A percentile compares a stretch with the other conserved stretches of the same genome.
phyloP scores from a whole-genome alignment of 768 basidiomycete genomes.

The Termitomyces sp. region DNA sequence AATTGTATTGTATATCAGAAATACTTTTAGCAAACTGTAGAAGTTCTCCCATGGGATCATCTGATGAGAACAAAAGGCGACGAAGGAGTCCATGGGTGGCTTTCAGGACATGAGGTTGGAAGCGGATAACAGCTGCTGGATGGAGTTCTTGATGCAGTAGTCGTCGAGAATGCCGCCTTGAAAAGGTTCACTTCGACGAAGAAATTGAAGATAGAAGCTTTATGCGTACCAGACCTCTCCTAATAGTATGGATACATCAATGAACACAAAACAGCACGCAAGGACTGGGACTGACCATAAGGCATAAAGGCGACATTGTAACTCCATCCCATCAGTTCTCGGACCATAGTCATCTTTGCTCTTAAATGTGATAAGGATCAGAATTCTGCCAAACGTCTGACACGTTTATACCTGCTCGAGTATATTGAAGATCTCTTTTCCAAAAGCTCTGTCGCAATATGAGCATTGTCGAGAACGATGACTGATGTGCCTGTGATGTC shows the following conservation, averaged over 20 bases:
- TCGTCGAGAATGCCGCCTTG: conserved; percentile 19
- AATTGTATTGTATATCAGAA: too few relatives aligned
- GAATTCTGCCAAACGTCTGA: too few relatives aligned
- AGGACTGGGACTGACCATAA: conserved; percentile 9
- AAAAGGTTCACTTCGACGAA: not conserved
- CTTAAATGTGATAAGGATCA: not conserved
- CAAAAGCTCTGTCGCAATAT: conserved; percentile 15
- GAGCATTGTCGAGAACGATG: not conserved
- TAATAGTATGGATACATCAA: not conserved
- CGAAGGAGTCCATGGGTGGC: conserved; percentile 18
- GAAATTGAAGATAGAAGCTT: not conserved
- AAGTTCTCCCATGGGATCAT: conserved; percentile 9
- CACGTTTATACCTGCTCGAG: conserved; percentile 1
- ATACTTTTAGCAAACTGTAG: conserved; percentile 3
- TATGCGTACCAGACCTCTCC: conserved; percentile 6
- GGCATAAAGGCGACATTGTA: conserved; percentile 11
- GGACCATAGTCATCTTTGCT: conserved; percentile 13
- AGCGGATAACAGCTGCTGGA: conserved; percentile 11
- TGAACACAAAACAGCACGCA: not conserved
- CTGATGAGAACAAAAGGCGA: conserved; percentile 14
- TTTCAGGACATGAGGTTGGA: conserved; percentile 16
- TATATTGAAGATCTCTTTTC: conserved; percentile 18
- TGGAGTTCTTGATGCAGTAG: conserved; percentile 20
- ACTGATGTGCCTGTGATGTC: not conserved
- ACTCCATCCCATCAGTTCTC: conserved; percentile 19